These are phyloP conservation scores for Canariomyces notabilis DNA, from an alignment of 2,329 filamentous ascomycete species.

Conservation along the genomic window DNA sequence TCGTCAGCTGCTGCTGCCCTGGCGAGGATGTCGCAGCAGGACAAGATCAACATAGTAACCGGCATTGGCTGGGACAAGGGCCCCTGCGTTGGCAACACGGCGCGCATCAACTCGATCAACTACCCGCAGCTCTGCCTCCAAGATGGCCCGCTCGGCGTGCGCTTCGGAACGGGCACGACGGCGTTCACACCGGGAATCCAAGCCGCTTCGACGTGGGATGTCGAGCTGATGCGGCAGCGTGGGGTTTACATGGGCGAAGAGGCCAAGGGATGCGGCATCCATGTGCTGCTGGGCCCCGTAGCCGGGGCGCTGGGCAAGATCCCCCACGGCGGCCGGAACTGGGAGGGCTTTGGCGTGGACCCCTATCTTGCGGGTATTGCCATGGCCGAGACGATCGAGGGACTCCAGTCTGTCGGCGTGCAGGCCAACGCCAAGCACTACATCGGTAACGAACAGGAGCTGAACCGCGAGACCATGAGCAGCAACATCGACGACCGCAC, in stretches of 20 bases:
- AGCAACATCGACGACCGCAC: constrained; percentile 60
- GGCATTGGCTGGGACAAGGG: constrained; percentile 72
- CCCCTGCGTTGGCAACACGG: constrained; percentile 61
- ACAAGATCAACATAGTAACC: constrained; percentile 76
- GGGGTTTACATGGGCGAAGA: constrained; percentile 67
- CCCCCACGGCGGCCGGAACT: constrained; percentile 70
- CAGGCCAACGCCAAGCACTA: constrained; percentile 56
- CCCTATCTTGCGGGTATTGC: constrained; percentile 66
- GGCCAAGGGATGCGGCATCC: constrained; percentile 63
- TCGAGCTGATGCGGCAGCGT: constrained; percentile 64
- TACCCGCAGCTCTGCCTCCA: constrained; percentile 75
- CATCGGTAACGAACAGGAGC: constrained; percentile 66
- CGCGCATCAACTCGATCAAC: constrained; percentile 48
- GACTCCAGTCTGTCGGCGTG: constrained; percentile 47
- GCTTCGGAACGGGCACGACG: constrained; percentile 65
- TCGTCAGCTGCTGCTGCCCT: constrained; percentile 63
- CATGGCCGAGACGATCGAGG: constrained; percentile 57
- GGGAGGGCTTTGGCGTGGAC: constrained; percentile 78
- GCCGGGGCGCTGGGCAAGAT: constrained; percentile 71
- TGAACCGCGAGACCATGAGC: constrained; percentile 47
- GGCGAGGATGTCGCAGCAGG: constrained; percentile 61
- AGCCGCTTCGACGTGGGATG: constrained; percentile 75
- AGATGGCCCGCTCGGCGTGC: constrained; percentile 72
- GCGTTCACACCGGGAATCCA: constrained; percentile 78
- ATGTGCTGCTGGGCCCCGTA: constrained; percentile 70